phyloP scores from a whole-genome alignment of 345 rosid genomes.

The Pistacia atlantica region DNA sequence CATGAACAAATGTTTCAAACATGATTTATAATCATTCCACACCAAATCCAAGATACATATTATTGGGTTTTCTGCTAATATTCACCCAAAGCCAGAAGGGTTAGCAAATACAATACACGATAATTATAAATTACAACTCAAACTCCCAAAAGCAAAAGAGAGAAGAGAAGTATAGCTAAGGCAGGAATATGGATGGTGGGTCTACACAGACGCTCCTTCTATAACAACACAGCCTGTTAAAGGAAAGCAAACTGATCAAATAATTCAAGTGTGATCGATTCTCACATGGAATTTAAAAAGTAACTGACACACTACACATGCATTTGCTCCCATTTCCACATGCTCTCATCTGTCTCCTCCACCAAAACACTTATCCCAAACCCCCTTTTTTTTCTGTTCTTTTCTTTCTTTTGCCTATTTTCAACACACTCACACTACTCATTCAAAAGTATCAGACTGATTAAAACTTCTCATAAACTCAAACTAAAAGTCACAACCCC shows the following conservation, averaged over 20 bases:
- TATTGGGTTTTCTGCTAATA: conserved; percentile 17
- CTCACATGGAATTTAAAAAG: conserved; percentile 41
- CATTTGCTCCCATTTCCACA: conserved; percentile 42
- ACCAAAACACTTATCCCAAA: conserved; percentile 6
- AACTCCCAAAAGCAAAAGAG: background rate
- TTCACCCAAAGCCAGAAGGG: conserved; percentile 22
- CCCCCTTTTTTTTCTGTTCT: too few relatives aligned
- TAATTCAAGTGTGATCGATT: conserved; percentile 28
- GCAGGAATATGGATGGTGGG: conserved; percentile 2
- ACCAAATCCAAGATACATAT: conserved; percentile 27
- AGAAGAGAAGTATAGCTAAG: background rate
- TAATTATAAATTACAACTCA: background rate
- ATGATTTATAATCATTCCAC: conserved; percentile 17
- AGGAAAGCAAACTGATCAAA: conserved; percentile 8
- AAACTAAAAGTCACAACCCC: conserved; percentile 17
- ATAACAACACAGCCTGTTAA: conserved; percentile 22
- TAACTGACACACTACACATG: conserved; percentile 42
- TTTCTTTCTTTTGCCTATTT: too few relatives aligned
- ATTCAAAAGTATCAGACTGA: background rate
- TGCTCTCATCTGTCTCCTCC: conserved; percentile 39
- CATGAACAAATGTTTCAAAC: conserved; percentile 7
- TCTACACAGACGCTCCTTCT: conserved; percentile 10
- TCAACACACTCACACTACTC: background rate
- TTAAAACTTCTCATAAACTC: background rate
- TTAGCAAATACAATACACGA: conserved; percentile 6